phyloP scores from a whole-genome alignment of 139 green algal genomes.

The Micromonas pusilla region DNA sequence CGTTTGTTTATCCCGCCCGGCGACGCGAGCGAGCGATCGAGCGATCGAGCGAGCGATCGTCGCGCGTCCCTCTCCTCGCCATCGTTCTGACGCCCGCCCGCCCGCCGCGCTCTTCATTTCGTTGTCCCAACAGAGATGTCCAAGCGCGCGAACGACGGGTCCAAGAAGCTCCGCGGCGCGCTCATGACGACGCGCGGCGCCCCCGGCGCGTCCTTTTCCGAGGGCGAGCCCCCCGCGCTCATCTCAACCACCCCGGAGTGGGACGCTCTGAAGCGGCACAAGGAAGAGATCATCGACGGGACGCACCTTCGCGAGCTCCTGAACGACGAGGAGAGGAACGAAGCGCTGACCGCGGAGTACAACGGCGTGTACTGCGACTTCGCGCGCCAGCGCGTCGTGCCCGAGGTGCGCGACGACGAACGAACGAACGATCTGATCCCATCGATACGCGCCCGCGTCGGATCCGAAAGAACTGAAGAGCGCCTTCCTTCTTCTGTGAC shows the following conservation, averaged over 20 bases:
- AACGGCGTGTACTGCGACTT: conserved; percentile 81
- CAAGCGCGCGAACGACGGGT: no score
- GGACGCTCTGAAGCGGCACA: background rate
- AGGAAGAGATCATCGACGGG: conserved; percentile 25
- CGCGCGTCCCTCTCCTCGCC: no score
- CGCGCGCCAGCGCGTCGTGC: conserved; percentile 66
- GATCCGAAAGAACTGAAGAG: background rate
- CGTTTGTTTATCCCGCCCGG: no score
- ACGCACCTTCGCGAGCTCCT: conserved; percentile 61
- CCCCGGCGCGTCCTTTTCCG: background rate
- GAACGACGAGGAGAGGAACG: conserved; percentile 60
- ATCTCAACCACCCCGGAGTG: conserved; percentile 7
- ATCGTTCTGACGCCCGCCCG: no score
- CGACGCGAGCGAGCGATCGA: conserved; percentile 1
- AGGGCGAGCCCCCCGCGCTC: background rate
- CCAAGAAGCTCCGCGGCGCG: no score
- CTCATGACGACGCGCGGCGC: background rate
- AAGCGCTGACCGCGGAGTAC: conserved; percentile 67
- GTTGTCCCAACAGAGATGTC: no score
- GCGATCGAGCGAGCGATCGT: background rate
- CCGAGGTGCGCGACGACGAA: background rate
- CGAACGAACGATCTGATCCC: background rate
- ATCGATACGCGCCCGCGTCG: no score
- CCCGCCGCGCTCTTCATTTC: no score
- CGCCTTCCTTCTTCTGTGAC: background rate